A percentile compares a stretch with the other conserved stretches of the same genome.
These are phyloP conservation scores for Dipodascopsis uninucleata DNA, from an alignment of 805 yeast genomes.

Conservation along the genomic window DNA sequence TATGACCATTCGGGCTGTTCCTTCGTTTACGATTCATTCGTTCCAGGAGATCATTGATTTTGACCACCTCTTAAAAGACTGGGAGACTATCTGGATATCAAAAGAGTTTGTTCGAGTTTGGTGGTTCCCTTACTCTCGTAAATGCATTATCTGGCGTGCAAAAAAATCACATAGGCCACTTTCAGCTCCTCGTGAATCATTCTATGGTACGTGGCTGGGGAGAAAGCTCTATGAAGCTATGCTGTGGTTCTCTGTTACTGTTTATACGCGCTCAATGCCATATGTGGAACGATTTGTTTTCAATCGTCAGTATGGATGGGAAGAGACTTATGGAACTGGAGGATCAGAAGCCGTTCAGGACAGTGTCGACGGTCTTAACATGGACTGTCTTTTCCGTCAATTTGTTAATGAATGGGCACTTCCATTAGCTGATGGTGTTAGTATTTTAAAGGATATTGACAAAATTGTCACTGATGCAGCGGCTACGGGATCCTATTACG, in stretches of 20 bases:
- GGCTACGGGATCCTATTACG: constrained; percentile 59
- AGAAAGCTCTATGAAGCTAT: constrained; percentile 74
- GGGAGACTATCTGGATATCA: constrained; percentile 73
- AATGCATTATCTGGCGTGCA: constrained; percentile 90
- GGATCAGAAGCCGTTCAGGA: constrained; percentile 67
- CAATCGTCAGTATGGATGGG: constrained; percentile 73
- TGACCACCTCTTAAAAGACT: constrained; percentile 59
- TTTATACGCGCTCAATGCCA: constrained; percentile 77
- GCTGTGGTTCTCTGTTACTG: constrained; percentile 71
- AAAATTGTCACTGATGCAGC: constrained; percentile 61
- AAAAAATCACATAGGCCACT: constrained; percentile 63
- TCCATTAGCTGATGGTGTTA: constrained; percentile 50
- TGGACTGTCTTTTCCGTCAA: constrained; percentile 94
- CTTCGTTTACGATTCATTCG: constrained; percentile 75
- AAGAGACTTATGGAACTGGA: constrained; percentile 53
- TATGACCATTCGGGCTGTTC: constrained; percentile 81
- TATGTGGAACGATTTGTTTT: constrained; percentile 80
- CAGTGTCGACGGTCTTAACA: constrained; percentile 82
- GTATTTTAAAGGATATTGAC: constrained; percentile 46
- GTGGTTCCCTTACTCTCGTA: constrained; percentile 95
- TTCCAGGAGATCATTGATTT: constrained; percentile 78
- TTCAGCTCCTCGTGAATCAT: constrained; percentile 63
- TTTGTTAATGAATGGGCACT: constrained; percentile 98
- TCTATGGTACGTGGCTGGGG: constrained; percentile 82
- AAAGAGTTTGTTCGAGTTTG: constrained; percentile 90